A percentile compares a stretch with the other conserved stretches of the same genome.
phyloP scores from a whole-genome alignment of 495 filamentous ascomycete species.

The Aspergillus wentii region DNA sequence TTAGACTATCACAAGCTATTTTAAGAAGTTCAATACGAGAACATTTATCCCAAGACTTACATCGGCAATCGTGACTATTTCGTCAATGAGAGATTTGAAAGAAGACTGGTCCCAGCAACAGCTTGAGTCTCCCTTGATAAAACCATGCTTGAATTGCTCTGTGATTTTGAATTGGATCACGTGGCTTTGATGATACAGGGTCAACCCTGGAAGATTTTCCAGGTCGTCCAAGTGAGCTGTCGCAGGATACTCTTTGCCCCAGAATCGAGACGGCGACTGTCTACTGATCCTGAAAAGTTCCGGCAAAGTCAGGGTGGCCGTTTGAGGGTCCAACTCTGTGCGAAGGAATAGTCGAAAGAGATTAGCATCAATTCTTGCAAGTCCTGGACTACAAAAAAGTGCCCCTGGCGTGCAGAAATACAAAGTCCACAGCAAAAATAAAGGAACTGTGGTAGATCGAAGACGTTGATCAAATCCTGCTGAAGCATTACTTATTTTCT shows the following conservation, averaged over 20 bases:
- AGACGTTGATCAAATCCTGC: no score
- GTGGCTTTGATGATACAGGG: slow-evolving; percentile 25
- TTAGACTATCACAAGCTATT: no score
- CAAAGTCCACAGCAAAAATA: slow-evolving; percentile 30
- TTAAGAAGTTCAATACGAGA: no score
- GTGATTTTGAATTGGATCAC: slow-evolving; percentile 25
- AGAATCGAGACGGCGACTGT: slow-evolving; percentile 28
- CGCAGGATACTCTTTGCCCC: slow-evolving; percentile 25
- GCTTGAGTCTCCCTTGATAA: slow-evolving; percentile 1
- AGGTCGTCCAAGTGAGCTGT: slow-evolving; percentile 28
- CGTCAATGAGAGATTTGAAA: no score
- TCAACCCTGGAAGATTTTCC: slow-evolving; percentile 25
- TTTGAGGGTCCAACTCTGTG: slow-evolving; percentile 9
- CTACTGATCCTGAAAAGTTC: slow-evolving; percentile 27
- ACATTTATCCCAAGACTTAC: slow-evolving; percentile 16
- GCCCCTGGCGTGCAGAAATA: slow-evolving; percentile 29
- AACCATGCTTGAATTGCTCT: slow-evolving; percentile 16
- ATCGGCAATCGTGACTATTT: slow-evolving; percentile 17
- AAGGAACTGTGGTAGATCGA: slow-evolving; percentile 21
- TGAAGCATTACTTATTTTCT: no score
- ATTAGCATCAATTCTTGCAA: slow-evolving; percentile 15
- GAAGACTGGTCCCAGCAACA: slow-evolving; percentile 12
- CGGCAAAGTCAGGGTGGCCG: slow-evolving; percentile 10
- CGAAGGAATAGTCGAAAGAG: slow-evolving; percentile 25
- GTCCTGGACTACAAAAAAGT: slow-evolving; percentile 18